Percentiles rank a stretch among this genome's conserved stretches.
phyloP scores from a whole-genome alignment of 192 early-diverging fungal species.

The Obelidium mucronatum region DNA sequence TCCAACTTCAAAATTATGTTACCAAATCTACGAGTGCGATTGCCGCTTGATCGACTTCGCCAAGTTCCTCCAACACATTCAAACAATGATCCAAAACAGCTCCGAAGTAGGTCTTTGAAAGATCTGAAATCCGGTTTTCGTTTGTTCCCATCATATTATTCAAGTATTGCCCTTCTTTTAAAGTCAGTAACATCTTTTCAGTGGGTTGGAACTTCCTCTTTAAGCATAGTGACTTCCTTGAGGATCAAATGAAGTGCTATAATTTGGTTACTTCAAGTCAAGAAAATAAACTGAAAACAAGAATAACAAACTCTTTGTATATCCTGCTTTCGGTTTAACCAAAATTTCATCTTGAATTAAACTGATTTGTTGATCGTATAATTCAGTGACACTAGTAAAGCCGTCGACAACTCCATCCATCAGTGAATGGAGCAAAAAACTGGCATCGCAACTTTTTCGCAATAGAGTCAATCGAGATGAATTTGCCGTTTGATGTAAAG shows the following conservation, averaged over 20 bases:
- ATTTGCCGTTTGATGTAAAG: background rate
- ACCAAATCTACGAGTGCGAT: slow-evolving; percentile 60
- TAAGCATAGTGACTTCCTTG: slow-evolving; percentile 51
- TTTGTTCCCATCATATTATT: background rate
- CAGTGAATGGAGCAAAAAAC: slow-evolving; percentile 23
- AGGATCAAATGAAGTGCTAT: slow-evolving; percentile 52
- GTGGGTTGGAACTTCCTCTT: slow-evolving; percentile 54
- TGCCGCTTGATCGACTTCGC: slow-evolving; percentile 50
- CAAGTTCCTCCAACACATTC: slow-evolving; percentile 58
- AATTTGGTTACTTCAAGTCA: background rate
- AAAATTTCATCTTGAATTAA: slow-evolving; percentile 7
- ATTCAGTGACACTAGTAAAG: slow-evolving; percentile 15
- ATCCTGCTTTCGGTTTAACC: background rate
- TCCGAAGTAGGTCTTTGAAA: slow-evolving; percentile 54
- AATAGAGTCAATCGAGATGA: slow-evolving; percentile 5
- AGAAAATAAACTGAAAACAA: background rate
- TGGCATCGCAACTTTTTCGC: background rate
- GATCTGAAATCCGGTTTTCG: slow-evolving; percentile 37
- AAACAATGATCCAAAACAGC: slow-evolving; percentile 61
- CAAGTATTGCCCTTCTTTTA: slow-evolving; percentile 39
- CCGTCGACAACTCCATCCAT: slow-evolving; percentile 31
- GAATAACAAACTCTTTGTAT: slow-evolving; percentile 21
- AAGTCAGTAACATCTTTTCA: slow-evolving; percentile 47
- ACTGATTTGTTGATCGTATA: slow-evolving; percentile 16
- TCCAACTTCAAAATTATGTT: slow-evolving; percentile 51